phyloP scores from a whole-genome alignment of 2,329 filamentous ascomycete genomes.

The Diaporthe vaccinii region DNA sequence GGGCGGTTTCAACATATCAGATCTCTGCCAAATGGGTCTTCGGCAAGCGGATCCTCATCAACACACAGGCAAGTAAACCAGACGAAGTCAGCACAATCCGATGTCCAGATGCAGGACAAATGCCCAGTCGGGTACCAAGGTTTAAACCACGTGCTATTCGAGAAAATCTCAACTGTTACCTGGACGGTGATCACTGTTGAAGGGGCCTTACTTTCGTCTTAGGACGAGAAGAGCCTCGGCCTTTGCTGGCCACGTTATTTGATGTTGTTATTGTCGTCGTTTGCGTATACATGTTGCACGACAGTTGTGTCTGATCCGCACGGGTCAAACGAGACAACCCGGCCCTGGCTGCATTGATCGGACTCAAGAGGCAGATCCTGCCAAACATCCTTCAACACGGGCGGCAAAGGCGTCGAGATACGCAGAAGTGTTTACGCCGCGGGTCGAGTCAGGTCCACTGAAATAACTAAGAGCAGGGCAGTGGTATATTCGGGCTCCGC shows the following conservation, averaged over 20 bases:
- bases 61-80: constrained; percentile 23
- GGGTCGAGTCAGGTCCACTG: constrained; percentile 16
- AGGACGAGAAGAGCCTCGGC: neutral
- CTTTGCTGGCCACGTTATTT: neutral
- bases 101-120: constrained; percentile 1
- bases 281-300: constrained; percentile 41
- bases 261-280: neutral
- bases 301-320: constrained; percentile 44
- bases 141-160: constrained; percentile 18
- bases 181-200: constrained; percentile 26
- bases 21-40: constrained; percentile 20
- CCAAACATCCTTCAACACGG: constrained; percentile 20
- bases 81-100: constrained; percentile 6
- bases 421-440: neutral
- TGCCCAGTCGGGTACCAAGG: constrained; percentile 20
- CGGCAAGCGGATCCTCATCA: constrained; percentile 21
- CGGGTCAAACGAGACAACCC: constrained; percentile 44
- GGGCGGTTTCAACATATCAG: constrained; percentile 53
- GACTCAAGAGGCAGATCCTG: constrained; percentile 13
- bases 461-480: constrained; percentile 18
- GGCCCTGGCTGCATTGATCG: constrained; percentile 18
- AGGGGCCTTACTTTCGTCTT: neutral
- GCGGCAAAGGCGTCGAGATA: constrained; percentile 11
- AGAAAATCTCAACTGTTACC: neutral
- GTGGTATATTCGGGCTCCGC: constrained; percentile 18